Base-by-base conservation (phyloP, 2,329 filamentous ascomycete genomes). In the Aspergillus sojae region DNA sequence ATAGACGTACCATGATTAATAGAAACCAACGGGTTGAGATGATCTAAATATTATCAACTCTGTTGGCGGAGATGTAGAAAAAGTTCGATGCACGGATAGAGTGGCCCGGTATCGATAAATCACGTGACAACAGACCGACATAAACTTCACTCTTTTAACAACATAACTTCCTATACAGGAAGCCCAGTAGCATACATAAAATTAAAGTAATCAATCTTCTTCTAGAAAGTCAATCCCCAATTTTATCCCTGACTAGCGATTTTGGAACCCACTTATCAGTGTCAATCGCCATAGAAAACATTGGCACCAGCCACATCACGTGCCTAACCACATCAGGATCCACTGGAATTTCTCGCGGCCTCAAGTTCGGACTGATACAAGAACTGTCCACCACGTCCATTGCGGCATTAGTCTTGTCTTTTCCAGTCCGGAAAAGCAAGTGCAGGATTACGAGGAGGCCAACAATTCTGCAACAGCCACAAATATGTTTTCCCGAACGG, bases 401-500 rank as follows among this genome's bases (percentile, higher is more conserved):
- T 30, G n/a, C 36, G 54, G 30, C 45, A 26, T 14, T 62, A 64
- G 60, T 61, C 60, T 58, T 61, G 59, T 56, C 60, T 64, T 64
- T 57, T 66, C 58, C 61, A 62, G 60, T 59, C 57, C 45, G 26
- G 58, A 55, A 41, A 53, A 52, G 45, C 39, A 41, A 55, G 56
- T 52, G n/a, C 12, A 39, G 62, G 61, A 66, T 62, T n/a, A 43
- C 23, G 9, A 41, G 28, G 32, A 19, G 32, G 14, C 11, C 11
- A 26, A 16, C 5, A 52, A 58, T 50, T 59, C 57, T 60, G 58
- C 41, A 39, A 32, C 16, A 41, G 39, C 34, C n/a, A 55, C 52
- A 52, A 70, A 41, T 23, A 80, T 80, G 78, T 76, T 80, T 54
- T 75, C 77, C 56, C 74, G 78, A 65, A 72, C 77, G 16, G 69